phyloP scores from a whole-genome alignment of 176 grass and related monocot species.

The Bonia amplexicaulis region DNA sequence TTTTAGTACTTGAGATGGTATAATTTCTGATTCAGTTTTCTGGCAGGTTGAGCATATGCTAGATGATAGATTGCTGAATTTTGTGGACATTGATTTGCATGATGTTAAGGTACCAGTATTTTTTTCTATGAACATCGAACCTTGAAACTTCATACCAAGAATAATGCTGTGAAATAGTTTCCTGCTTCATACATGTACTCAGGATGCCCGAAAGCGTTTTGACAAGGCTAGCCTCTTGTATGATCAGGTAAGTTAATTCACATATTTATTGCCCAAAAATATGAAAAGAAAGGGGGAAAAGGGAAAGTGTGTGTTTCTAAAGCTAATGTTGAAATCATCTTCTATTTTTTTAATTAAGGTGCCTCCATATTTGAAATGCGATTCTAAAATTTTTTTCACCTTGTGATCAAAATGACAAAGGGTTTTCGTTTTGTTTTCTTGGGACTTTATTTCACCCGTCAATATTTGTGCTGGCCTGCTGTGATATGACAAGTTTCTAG shows the following conservation, averaged over 20 bases:
- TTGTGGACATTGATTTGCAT: constrained; percentile 84
- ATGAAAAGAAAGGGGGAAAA: not conserved
- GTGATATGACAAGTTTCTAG: not conserved
- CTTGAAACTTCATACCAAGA: constrained; percentile 6
- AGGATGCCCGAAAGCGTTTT: constrained; percentile 84
- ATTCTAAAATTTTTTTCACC: not conserved
- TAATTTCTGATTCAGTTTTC: constrained; percentile 29
- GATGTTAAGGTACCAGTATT: constrained; percentile 77
- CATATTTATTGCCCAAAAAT: not conserved
- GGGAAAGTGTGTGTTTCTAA: not conserved
- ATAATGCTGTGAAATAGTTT: constrained; percentile 21
- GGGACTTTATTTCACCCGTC: not conserved
- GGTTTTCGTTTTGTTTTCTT: not conserved
- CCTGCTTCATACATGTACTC: constrained; percentile 31
- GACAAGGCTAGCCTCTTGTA: constrained; percentile 90
- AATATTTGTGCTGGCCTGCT: not conserved
- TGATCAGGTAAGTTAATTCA: constrained; percentile 67
- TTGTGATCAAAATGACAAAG: not conserved
- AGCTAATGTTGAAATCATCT: not conserved
- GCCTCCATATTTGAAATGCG: not conserved
- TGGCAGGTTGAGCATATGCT: constrained; percentile 89
- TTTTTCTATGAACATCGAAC: constrained; percentile 10
- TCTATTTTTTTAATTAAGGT: not conserved
- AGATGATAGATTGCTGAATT: constrained; percentile 90
- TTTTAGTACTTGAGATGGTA: not conserved